phyloP scores from a whole-genome alignment of 257 asterid genomes.

The Pogostemon cablin region DNA sequence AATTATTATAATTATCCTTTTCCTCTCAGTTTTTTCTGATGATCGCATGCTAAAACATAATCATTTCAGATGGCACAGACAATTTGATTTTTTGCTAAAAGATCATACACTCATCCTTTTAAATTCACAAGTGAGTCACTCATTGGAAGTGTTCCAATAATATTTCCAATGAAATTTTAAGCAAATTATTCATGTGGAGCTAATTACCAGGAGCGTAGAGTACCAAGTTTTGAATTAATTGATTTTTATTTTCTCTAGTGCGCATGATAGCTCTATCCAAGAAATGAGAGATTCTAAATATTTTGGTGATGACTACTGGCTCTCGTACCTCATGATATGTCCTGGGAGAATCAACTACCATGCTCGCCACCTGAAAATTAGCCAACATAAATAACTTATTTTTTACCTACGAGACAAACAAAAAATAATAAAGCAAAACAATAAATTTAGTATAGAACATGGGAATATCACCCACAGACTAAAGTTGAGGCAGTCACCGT shows the following conservation, averaged over 20 bases:
- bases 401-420: slow-evolving; percentile 26
- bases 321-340: slow-evolving; percentile 89
- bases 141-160: slow-evolving; percentile 9
- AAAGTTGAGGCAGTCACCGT: slow-evolving; percentile 51
- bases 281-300: slow-evolving; percentile 3
- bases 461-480: slow-evolving; percentile 23
- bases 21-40: not conserved
- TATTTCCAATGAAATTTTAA: not conserved
- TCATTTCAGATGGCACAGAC: slow-evolving; percentile 11
- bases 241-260: slow-evolving; percentile 17
- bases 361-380: slow-evolving; percentile 70
- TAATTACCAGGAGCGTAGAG: not conserved
- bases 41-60: slow-evolving; percentile 2
- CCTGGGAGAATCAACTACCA: slow-evolving; percentile 96
- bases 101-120: slow-evolving; percentile 18
- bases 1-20: slow-evolving; percentile 7
- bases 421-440: slow-evolving; percentile 14
- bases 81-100: slow-evolving; percentile 19
- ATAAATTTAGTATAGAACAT: slow-evolving; percentile 15
- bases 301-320: slow-evolving; percentile 16
- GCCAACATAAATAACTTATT: slow-evolving; percentile 33
- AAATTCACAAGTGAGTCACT: slow-evolving; percentile 9
- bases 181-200: slow-evolving; percentile 19
- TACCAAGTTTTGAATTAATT: slow-evolving; percentile 15
- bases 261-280: not conserved